Evolutionary conservation across 768 basidiomycete genomes (phyloP), one percentile per base, ranked within the genome.

Genomic region (Dentipellis fragilis): DNA sequence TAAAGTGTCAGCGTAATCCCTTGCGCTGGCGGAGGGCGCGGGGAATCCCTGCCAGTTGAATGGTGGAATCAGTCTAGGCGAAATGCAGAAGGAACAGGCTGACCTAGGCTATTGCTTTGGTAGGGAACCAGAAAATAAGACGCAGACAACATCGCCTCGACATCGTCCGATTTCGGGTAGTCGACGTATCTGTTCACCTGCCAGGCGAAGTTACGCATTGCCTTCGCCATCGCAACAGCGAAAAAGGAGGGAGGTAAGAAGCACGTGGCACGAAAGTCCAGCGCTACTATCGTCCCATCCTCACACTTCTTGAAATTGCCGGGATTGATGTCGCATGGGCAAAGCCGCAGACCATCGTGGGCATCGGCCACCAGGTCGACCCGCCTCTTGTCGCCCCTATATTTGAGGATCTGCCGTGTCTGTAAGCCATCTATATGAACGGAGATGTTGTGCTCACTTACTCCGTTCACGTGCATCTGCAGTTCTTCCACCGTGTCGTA

Each of bases 401-500:
- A 49, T 49, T 22, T 49, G 10, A 49, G 19, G 12, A 29, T 49
- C 48, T 49, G 14, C 23, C n/a, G 19, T 35, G 23, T 29, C 51
- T 12, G 14, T 19, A 52, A 52, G 29, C 7, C 51, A 52, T 19
- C 22, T 40, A 35, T 9, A 40, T 10, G 16, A 52, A 35, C 9
- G 19, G 22, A 52, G 23, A 52, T 3, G 14, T n/a, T 16, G 40
- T 42, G 40, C 40, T 42, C 35, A 57, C 60, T 57, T 42, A 57
- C 60, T 8, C 55, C 48, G 38, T 60, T 60, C 11, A 61, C 22
- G 54, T 61, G 59, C 19, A 40, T 23, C 45, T 61, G 47, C 14
- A 61, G 45, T 22, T 61, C 59, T 35, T 59, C 37, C 34, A 60
- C 59, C n/a, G 59, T 17, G 17, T 52, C 29, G 54, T 59, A 61